phyloP scores from a whole-genome alignment of 164 flowering plant species.

The Piper betle region DNA sequence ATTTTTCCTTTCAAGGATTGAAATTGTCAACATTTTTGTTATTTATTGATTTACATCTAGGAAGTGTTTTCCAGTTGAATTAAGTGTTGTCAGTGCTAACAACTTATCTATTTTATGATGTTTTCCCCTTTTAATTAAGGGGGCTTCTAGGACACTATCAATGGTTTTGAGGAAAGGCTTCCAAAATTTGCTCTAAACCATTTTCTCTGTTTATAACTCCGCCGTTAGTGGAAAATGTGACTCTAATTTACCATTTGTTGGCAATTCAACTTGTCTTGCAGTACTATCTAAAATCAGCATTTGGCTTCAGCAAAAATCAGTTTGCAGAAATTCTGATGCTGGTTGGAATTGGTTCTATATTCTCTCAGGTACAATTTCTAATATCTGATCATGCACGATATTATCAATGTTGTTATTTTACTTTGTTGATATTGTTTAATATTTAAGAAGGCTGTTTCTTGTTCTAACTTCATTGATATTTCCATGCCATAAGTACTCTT shows the following conservation, averaged over 20 bases:
- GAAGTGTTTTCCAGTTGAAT: neutral
- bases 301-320: constrained; percentile 74
- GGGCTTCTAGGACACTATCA: neutral
- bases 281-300: constrained; percentile 81
- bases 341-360: constrained; percentile 80
- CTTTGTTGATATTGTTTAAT: neutral
- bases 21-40: too few relatives aligned
- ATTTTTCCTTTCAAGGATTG: too few relatives aligned
- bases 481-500: too few relatives aligned
- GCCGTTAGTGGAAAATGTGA: neutral
- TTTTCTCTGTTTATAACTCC: neutral
- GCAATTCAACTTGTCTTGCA: constrained; percentile 18
- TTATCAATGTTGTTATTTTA: neutral
- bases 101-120: neutral
- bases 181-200: neutral
- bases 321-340: constrained; percentile 65
- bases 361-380: constrained; percentile 56
- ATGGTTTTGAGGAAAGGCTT: neutral
- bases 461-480: too few relatives aligned
- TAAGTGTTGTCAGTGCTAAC: neutral
- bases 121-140: neutral
- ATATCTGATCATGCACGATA: neutral
- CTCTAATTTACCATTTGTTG: neutral
- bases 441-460: too few relatives aligned
- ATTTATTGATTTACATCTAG: too few relatives aligned